Base-by-base conservation (phyloP, 306 rosid genomes). In the Trifolium fragiferum region DNA sequence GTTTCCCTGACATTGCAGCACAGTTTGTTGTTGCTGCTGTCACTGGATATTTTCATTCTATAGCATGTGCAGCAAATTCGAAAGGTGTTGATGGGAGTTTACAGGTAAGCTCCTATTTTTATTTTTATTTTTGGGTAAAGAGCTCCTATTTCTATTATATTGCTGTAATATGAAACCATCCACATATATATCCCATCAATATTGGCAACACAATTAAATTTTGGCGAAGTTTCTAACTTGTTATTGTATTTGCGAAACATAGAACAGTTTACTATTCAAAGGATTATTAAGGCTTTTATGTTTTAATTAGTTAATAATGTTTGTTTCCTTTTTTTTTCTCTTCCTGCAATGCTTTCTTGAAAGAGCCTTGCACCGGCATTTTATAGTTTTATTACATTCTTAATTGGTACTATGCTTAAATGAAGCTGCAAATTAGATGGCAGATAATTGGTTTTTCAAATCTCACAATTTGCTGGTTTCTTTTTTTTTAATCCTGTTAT, bases 81-180 rank as follows among this genome's bases (percentile, higher is more conserved):
- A 92, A 87, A 88, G 99, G 97, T 77, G 96, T 94, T 77, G 99
- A 92, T 79, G 99, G 89, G 78, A 94, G 97, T 86, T 90, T 94
- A 85, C 99, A 88, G 97, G 99, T 91, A 86, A 69, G 55, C 50
- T 68, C 18, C 55, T 44, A 67, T 72, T 46, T 67, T 53, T 79
- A 49, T 53, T 82, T n/a, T n/a, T n/a, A n/a, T n/a, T n/a, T n/a
- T n/a, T n/a, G n/a, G n/a, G n/a, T n/a, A n/a, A n/a, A n/a, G n/a
- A n/a, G n/a, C n/a, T n/a, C n/a, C n/a, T n/a, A n/a, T n/a, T n/a
- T n/a, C n/a, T n/a, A n/a, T n/a, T n/a, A n/a, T n/a, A 60, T 40
- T 78, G 61, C 37, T 82, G 63, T 38, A 66, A 60, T 47, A 44
- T 20, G 41, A 70, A 69, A 35, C 38, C 51, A 70, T 70, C 54